A percentile compares a stretch with the other conserved stretches of the same genome.
Conservation (phyloP, 2,329 filamentous ascomycete genomes). For the Exophiala alcalophila region DNA sequence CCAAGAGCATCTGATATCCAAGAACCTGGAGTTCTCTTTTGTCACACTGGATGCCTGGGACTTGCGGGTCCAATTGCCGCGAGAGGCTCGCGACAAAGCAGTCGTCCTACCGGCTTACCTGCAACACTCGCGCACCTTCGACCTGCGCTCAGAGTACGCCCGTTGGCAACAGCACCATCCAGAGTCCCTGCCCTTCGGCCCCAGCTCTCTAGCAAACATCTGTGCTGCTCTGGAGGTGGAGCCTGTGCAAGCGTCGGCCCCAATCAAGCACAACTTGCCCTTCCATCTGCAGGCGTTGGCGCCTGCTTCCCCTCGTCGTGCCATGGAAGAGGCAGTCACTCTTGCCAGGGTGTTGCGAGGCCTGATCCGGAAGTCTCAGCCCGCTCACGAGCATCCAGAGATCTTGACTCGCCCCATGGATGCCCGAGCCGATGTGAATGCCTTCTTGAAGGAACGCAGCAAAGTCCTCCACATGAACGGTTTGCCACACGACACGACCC, state of each 20-base stretch:
- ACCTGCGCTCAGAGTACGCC: conserved; percentile 95
- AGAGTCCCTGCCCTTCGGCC: conserved; percentile 93
- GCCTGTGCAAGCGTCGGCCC: conserved; percentile 92
- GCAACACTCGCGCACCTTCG: conserved; percentile 96
- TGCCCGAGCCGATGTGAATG: conserved; percentile 90
- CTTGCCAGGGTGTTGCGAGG: conserved; percentile 88
- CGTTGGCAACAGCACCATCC: conserved; percentile 98
- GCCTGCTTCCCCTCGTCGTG: conserved; percentile 88
- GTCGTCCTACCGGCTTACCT: conserved; percentile 95
- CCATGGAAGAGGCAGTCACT: conserved; percentile 96
- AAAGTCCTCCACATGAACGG: conserved; percentile 98
- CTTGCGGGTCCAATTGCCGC: conserved; percentile 91
- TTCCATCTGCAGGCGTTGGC: conserved; percentile 96
- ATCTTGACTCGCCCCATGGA: conserved; percentile 95
- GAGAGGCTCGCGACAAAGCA: conserved; percentile 96
- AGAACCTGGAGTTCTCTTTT: conserved; percentile 96
- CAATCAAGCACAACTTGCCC: conserved; percentile 97
- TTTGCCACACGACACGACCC: conserved; percentile 93
- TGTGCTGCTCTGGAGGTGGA: conserved; percentile 97
- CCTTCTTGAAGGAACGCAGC: conserved; percentile 92
- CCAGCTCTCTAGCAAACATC: conserved; percentile 93
- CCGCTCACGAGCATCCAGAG: conserved; percentile 87
- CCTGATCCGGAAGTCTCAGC: conserved; percentile 93
- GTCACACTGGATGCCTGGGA: conserved; percentile 99
- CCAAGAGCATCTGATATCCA: conserved; percentile 81